Percentiles rank a stretch among this genome's conserved stretches.
Evolutionary conservation across 1,284 basidiomycete genomes (phyloP).

Genomic region (Fistulinella cinereoalba): DNA sequence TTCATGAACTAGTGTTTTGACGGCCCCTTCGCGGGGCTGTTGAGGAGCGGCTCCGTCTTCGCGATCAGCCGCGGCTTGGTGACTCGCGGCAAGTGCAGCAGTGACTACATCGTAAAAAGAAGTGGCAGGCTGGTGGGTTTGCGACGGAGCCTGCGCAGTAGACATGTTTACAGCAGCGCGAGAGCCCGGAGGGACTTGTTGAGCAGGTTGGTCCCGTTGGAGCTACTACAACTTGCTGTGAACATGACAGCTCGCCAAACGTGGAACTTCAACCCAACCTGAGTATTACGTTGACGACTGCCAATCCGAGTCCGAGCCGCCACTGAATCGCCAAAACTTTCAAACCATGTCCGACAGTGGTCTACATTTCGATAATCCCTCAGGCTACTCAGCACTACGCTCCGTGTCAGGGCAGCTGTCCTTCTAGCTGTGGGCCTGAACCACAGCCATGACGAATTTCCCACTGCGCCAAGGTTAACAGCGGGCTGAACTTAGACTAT

Average conservation of each 20-base stretch:
- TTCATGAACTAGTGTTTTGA: conserved; percentile 4
- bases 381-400: too few relatives aligned
- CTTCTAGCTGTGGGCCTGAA: too few relatives aligned
- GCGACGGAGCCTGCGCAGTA: conserved; percentile 4
- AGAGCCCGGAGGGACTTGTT: too few relatives aligned
- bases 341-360: too few relatives aligned
- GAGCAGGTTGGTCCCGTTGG: not conserved
- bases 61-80: not conserved
- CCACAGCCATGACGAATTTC: too few relatives aligned
- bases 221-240: not conserved
- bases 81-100: conserved; percentile 2
- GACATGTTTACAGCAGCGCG: not conserved
- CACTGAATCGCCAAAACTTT: conserved; percentile 60
- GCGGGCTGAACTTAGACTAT: too few relatives aligned
- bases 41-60: too few relatives aligned
- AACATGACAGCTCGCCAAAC: conserved; percentile 2
- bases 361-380: too few relatives aligned
- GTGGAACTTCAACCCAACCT: not conserved
- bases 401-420: too few relatives aligned
- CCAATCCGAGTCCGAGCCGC: not conserved
- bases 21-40: not conserved
- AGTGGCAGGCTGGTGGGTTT: not conserved
- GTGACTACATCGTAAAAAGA: conserved; percentile 10
- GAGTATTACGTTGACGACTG: not conserved
- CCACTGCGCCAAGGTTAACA: too few relatives aligned